Evolutionary conservation across 768 basidiomycete genomes (phyloP), one percentile per base, ranked within the genome.

Genomic region (Podaxis rugospora): DNA sequence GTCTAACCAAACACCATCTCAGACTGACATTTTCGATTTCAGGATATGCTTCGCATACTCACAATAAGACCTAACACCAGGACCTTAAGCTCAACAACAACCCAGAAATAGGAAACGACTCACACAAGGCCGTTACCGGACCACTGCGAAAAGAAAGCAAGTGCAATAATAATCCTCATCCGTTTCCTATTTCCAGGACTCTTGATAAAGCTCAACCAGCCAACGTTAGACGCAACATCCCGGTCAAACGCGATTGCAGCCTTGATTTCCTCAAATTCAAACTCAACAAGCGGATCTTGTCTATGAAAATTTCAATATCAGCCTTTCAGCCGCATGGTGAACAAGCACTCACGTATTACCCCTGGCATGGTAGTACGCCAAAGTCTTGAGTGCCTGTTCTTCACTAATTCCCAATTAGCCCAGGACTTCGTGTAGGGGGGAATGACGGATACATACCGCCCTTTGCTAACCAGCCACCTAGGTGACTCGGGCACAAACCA

Each of bases 401-500:
- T 80, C 74, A 50, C 79, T 72, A 47, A 2, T n/a, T 4, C 14
- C 5, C 21, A 44, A 44, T 16, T 18, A 44, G 1, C 7, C 9
- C n/a, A 5, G 5, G n/a, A 16, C 18, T 16, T 21, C 11, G 1
- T 40, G 2, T 5, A 44, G 18, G 7, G 27, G 16, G 47, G 14
- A 13, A 36, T 16, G 1, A 3, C 3, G 5, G 10, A 18, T 10
- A 32, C 69, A 55, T 49, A 70, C 71, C 67, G 67, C 18, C 89
- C 89, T 69, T 88, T 87, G 71, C 77, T 82, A 61, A 90, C 67
- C 46, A 90, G 74, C 82, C 81, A 92, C 74, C 89, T 82, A 25
- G 91, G 90, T 1, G 85, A 87, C 69, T 92, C 90, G 37, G 89
- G 89, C 5, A 80, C 78, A 67, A 88, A 81, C 70, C 80, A 81